Percentiles rank a stretch among this genome's conserved stretches.
Conservation (phyloP, 106 monocot species). For the Phalaenopsis aphrodite region DNA sequence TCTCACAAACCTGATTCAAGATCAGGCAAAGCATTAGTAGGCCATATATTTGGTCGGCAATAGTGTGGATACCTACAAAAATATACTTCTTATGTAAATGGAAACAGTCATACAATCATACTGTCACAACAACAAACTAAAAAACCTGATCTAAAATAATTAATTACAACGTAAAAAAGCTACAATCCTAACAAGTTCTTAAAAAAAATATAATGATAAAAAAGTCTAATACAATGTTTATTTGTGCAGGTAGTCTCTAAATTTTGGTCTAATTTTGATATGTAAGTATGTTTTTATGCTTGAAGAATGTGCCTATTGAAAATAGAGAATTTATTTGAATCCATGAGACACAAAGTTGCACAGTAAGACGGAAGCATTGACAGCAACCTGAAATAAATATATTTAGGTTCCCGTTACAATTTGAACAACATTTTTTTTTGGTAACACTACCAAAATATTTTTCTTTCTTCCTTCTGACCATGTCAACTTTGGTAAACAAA, state of each 20-base stretch:
- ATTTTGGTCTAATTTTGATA: not conserved
- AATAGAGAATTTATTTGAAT: not conserved
- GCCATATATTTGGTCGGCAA: constrained; percentile 91
- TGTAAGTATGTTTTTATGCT: not conserved
- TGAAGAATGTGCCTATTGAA: not conserved
- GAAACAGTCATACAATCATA: not conserved
- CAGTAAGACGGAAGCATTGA: not conserved
- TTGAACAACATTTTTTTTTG: no score
- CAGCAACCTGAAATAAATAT: not conserved
- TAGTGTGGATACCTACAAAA: constrained; percentile 82
- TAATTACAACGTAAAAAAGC: not conserved
- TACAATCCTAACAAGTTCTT: not conserved
- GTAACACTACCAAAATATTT: no score
- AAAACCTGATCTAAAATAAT: not conserved
- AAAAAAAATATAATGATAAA: no score
- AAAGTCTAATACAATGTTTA: not conserved
- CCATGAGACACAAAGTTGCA: not conserved
- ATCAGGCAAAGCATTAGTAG: constrained; percentile 55
- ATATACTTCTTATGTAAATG: not conserved
- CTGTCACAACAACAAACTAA: not conserved
- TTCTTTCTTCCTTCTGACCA: no score
- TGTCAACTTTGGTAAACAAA: no score
- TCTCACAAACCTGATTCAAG: constrained; percentile 65
- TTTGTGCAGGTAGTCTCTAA: not conserved
- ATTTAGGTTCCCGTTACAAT: no score